Percentiles rank a stretch among this genome's conserved stretches.
phyloP scores from a whole-genome alignment of 148 eudicot genomes.

The Cornus suecica region DNA sequence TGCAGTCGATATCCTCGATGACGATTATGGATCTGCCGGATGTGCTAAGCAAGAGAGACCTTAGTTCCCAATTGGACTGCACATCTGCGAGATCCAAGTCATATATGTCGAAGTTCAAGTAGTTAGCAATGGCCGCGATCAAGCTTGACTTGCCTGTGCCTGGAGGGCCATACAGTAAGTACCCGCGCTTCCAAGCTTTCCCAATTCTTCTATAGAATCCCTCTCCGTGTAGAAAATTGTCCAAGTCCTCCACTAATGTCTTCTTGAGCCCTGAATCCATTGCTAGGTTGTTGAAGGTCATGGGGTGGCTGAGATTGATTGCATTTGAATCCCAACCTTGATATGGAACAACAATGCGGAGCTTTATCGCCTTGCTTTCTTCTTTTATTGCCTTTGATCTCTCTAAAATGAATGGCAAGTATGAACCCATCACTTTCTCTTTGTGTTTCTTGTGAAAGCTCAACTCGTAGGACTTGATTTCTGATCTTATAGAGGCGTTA shows the following conservation, averaged over 20 bases:
- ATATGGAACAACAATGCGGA: not conserved
- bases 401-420: conserved; percentile 14
- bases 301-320: conserved; percentile 13
- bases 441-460: conserved; percentile 18
- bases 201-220: conserved; percentile 15
- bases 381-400: conserved; percentile 7
- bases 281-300: conserved; percentile 20
- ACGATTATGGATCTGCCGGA: conserved; percentile 18
- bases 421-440: conserved; percentile 3
- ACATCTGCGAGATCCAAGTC: conserved; percentile 8
- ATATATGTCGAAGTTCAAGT: conserved; percentile 13
- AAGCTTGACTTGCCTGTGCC: conserved; percentile 15
- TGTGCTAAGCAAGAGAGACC: not conserved
- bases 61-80: conserved; percentile 1
- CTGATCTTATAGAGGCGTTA: conserved; percentile 10
- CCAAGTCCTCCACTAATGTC: conserved; percentile 6
- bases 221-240: not conserved
- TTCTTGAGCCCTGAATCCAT: conserved; percentile 14
- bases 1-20: conserved; percentile 15
- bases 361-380: conserved; percentile 12
- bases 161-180: conserved; percentile 1
- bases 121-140: conserved; percentile 3
- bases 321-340: not conserved
- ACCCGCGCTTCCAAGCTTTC: conserved; percentile 17
- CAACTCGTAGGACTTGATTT: conserved; percentile 13